Evolutionary conservation across 2,329 filamentous ascomycete species (phyloP).

Genomic region (Epichloe glyceriae): DNA sequence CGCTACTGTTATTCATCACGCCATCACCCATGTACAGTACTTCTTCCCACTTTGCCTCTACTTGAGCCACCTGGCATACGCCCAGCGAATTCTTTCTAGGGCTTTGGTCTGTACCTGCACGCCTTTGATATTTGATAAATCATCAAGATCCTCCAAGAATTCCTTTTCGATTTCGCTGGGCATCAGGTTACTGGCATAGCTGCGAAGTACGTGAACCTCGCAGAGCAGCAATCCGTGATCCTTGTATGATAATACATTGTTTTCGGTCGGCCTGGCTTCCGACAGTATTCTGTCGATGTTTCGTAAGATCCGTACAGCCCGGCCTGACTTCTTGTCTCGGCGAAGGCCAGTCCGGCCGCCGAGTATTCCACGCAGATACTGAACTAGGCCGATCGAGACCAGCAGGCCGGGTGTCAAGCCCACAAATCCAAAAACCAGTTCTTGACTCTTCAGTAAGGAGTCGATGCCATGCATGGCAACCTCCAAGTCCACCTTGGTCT

Average conservation of each 20-base stretch:
- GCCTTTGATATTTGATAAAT: constrained; percentile 72
- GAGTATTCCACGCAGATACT: constrained; percentile 58
- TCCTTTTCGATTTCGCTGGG: constrained; percentile 66
- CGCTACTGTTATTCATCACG: background rate
- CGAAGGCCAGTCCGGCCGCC: constrained; percentile 57
- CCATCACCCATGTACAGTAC: background rate
- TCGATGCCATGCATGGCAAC: constrained; percentile 94
- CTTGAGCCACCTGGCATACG: constrained; percentile 65
- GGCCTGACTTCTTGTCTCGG: constrained; percentile 51
- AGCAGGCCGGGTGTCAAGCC: constrained; percentile 88
- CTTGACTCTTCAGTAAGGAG: constrained; percentile 85
- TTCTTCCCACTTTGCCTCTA: constrained; percentile 9
- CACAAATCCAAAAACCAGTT: constrained; percentile 95
- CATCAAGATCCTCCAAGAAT: constrained; percentile 77
- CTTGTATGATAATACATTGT: constrained; percentile 72
- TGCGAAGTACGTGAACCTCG: constrained; percentile 73
- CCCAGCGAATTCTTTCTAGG: constrained; percentile 77
- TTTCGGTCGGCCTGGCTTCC: constrained; percentile 54
- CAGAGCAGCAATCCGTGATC: constrained; percentile 84
- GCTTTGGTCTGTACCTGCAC: constrained; percentile 67
- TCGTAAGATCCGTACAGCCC: constrained; percentile 64
- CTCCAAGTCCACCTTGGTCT: constrained; percentile 97
- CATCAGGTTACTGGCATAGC: constrained; percentile 46
- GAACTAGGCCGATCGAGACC: constrained; percentile 60
- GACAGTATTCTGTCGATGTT: constrained; percentile 77